Base-by-base conservation (phyloP, 2,329 filamentous ascomycete species). In the Hypoxylon rubiginosum region DNA sequence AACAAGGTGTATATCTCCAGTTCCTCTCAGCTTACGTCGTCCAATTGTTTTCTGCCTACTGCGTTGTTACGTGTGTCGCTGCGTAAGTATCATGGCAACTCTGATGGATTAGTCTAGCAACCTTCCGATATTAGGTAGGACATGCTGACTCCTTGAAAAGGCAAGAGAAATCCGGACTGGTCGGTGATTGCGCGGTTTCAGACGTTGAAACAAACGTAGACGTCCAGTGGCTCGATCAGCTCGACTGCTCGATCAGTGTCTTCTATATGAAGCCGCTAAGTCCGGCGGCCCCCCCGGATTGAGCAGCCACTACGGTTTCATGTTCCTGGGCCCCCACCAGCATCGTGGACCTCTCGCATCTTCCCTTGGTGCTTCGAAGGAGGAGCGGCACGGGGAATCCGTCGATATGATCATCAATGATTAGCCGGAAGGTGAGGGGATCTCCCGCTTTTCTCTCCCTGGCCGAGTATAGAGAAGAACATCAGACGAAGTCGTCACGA, bases 231-330 rank as follows among this genome's bases (percentile, higher is more conserved):
- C 39, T 43, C 13, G 36, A n/a, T 17, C 36, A 17, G 13, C n/a
- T n/a, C n/a, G n/a, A n/a, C 62, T 56, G 58, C 48, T 46, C 54
- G 60, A 64, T 57, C 28, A 62, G 13, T 39, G 43, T 36, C 45
- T 52, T 30, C 30, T 10, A 32, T 32, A 19, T 19, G 39, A 49
- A 24, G 58, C 57, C 53, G 45, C 46, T 51, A 32, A 46, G 48
- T 32, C 15, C 53, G 19, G 45, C 21, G 36, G 48, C 61, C 43
- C 9, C 67, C 63, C 58, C 64, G 60, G 53, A 58, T 62, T 4
- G 59, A 32, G 55, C 32, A 30, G 55, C 28, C 51, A 39, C 55
- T 50, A 56, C 45, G 41, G 67, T 69, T 69, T 69, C 67, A 67
- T 30, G 30, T 69, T 57, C 39, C 46, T 30, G 21, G 26, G 41